phyloP scores from a whole-genome alignment of 345 rosid species.

The Aurinia saxatilis region DNA sequence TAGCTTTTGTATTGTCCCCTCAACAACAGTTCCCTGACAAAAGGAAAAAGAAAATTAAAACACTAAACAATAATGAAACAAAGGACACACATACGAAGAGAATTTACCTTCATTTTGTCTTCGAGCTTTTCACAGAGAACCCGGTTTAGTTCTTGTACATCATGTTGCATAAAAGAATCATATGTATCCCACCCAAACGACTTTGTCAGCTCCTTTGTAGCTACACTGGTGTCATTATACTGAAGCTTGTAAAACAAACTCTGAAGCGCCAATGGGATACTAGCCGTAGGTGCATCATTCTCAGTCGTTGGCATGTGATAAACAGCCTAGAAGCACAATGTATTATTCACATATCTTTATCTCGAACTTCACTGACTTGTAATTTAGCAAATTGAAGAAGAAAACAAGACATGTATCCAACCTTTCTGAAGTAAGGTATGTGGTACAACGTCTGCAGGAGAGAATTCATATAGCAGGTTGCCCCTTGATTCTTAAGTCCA shows the following conservation, averaged over 20 bases:
- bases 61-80: background rate
- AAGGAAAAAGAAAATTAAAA: slow-evolving; percentile 1
- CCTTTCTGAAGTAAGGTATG: slow-evolving; percentile 94
- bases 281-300: slow-evolving; percentile 88
- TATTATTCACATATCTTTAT: slow-evolving; percentile 14
- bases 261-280: slow-evolving; percentile 95
- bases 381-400: background rate
- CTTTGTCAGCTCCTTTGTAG: slow-evolving; percentile 87
- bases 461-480: slow-evolving; percentile 98
- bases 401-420: slow-evolving; percentile 22
- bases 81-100: slow-evolving; percentile 5
- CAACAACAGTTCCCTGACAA: slow-evolving; percentile 92
- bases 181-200: slow-evolving; percentile 99
- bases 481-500: slow-evolving; percentile 98
- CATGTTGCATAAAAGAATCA: slow-evolving; percentile 99
- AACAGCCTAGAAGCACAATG: slow-evolving; percentile 59
- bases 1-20: slow-evolving; percentile 93
- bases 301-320: slow-evolving; percentile 99
- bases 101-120: slow-evolving; percentile 87
- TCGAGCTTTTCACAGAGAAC: slow-evolving; percentile 93
- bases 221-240: slow-evolving; percentile 85
- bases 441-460: slow-evolving; percentile 86
- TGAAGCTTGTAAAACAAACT: slow-evolving; percentile 97
- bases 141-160: slow-evolving; percentile 96
- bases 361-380: background rate